Base-by-base conservation (phyloP, 495 filamentous ascomycete genomes). In the Penicillium cinerascens region DNA sequence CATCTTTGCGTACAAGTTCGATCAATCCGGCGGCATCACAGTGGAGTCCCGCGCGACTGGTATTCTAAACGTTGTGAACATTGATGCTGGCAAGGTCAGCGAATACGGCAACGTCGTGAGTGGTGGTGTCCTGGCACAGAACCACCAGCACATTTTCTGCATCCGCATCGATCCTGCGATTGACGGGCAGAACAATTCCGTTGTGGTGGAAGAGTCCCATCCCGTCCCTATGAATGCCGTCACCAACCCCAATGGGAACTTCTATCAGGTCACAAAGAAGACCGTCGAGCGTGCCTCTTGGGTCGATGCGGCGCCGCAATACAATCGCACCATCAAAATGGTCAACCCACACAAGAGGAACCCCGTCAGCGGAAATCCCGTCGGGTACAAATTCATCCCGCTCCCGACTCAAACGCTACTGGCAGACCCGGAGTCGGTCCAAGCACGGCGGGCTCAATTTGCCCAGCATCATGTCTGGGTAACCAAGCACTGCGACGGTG, bases 121-220 rank as follows among this genome's bases (percentile, higher is more conserved):
- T 58, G 91, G 89, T 0, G 92, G 92, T 1, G 91, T 92, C 2
- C 78, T 96, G 6, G 91, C 80, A 8, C 77, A 85, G 59, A 82
- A 87, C 59, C 92, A 97, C 60, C 92, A 97, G 66, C 92, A 97
- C 68, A 88, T 96, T 55, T 95, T 97, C 74, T 88, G 85, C 36
- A 84, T 96, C 0, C 89, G 92, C 18, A 81, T 97, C 5, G 92
- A 97, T 64, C 92, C 92, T 3, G 81, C 83, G 26, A 75, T 96
- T 42, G 91, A 90, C 43, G 92, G 91, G 0, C 78, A 80, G 42
- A 69, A 76, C 47, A 92, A 92, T 66, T 79, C 84, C 4, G 73
- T 91, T 4, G 77, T 84, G 18, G 81, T 84, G 55, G 87, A 91
- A 43, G 89, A 92, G 63, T 82, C 87, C 0, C 80, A 88, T 56